Evolutionary conservation across 257 asterid genomes (phyloP).

Genomic region (Cruciata laevipes): DNA sequence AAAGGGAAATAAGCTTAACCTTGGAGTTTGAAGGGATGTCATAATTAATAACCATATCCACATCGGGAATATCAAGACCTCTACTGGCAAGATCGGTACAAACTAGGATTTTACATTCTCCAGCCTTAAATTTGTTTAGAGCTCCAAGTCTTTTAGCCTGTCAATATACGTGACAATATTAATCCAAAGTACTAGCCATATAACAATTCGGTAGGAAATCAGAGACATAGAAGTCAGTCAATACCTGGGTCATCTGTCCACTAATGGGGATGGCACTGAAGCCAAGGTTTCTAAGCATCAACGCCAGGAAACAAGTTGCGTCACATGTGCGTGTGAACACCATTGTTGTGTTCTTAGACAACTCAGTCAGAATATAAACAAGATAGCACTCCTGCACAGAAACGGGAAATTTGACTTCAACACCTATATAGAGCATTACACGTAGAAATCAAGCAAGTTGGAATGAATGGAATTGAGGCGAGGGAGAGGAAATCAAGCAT

Average conservation of each 20-base stretch:
- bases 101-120: constrained; percentile 77
- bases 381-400: constrained; percentile 68
- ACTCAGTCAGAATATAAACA: constrained; percentile 68
- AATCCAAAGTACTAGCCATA: constrained; percentile 1
- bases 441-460: too few relatives aligned
- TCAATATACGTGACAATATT: constrained; percentile 13
- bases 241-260: constrained; percentile 94
- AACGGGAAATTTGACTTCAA: constrained; percentile 6
- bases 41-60: constrained; percentile 89
- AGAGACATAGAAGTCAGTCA: constrained; percentile 3
- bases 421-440: neutral
- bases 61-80: constrained; percentile 90
- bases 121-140: constrained; percentile 69
- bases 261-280: constrained; percentile 82
- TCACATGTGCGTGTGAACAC: constrained; percentile 93
- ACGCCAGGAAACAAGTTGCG: constrained; percentile 63
- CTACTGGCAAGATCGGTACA: constrained; percentile 96
- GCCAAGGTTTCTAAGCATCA: constrained; percentile 75
- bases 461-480: too few relatives aligned
- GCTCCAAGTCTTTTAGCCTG: constrained; percentile 90
- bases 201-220: constrained; percentile 5
- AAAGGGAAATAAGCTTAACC: constrained; percentile 29
- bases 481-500: too few relatives aligned
- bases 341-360: constrained; percentile 72
- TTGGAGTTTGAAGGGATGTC: constrained; percentile 88